Base-by-base conservation (phyloP, 2,329 filamentous ascomycete genomes). In the Sordariomycetes sp. region DNA sequence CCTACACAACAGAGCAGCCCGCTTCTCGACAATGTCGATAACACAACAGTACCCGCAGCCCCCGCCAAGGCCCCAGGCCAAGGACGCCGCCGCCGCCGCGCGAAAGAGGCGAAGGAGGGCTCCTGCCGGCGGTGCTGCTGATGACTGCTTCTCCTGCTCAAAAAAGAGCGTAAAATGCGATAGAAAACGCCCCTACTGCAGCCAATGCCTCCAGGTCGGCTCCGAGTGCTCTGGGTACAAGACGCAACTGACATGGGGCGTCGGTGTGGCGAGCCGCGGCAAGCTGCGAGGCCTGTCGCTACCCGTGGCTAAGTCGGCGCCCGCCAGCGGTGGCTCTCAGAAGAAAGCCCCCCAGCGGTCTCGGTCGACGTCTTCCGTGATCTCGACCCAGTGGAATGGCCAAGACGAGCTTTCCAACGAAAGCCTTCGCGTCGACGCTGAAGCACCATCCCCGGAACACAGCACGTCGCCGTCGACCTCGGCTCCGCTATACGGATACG, bases 191-290 rank as follows among this genome's bases (percentile, higher is more conserved):
- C 92, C 92, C 10, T 97, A 96, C 73, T 97, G 94, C 74, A 90
- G 90, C 52, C 91, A 90, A 72, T 99, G 92, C 70, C 81, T 97
- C 61, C 89, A 96, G 64, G 80, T 90, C 62, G 91, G 90, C 62
- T 90, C 90, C 69, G 90, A 95, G 67, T 97, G 92, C 74, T 90
- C 89, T 32, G 92, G 92, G 59, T 97, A 97, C 77, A 95, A 95
- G 74, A 97, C 92, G 17, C 91, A 92, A 64, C 78, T 97, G 71
- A 97, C 92, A 53, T 97, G 92, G 92, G 90, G 90, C 50, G 89
- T 96, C 53, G 92, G 92, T 55, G 92, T 97, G 59, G 92, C 92
- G 58, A 96, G 91, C 72, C 85, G 92, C 66, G 92, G 92, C 67
- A 97, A 97, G 76, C 83, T 97, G 61, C 84, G 92, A 61, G 92